phyloP scores from a whole-genome alignment of 179 eudicot genomes.

The Beta lomatogona region DNA sequence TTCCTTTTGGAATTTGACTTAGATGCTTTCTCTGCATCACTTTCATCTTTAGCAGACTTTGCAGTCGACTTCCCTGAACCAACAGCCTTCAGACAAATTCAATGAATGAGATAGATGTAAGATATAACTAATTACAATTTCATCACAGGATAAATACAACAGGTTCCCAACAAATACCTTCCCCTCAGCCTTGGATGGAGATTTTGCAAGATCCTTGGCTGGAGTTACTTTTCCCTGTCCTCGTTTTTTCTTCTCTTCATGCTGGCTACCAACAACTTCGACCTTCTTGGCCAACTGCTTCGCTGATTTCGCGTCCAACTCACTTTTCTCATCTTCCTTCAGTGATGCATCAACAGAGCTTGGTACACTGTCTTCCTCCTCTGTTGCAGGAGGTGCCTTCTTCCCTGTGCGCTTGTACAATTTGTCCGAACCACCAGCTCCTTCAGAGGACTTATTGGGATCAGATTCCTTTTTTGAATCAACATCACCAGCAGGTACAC shows the following conservation, averaged over 20 bases:
- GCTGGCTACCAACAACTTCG: conserved; percentile 33
- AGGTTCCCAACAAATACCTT: conserved; percentile 38
- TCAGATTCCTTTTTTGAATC: conserved; percentile 29
- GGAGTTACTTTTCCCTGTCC: conserved; percentile 43
- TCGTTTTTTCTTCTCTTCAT: conserved; percentile 44
- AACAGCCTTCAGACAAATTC: conserved; percentile 43
- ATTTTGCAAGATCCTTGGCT: conserved; percentile 39
- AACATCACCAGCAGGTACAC: conserved; percentile 30
- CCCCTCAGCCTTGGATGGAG: conserved; percentile 38
- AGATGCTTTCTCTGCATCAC: conserved; percentile 40
- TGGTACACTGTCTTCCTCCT: conserved; percentile 40
- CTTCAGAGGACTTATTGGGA: conserved; percentile 41
- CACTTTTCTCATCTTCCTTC: conserved; percentile 9
- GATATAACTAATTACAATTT: neutral
- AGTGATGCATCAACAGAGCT: conserved; percentile 35
- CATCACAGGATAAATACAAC: conserved; percentile 8
- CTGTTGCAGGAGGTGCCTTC: conserved; percentile 32
- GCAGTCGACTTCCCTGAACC: conserved; percentile 45
- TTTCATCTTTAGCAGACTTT: conserved; percentile 50
- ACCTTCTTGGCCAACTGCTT: conserved; percentile 14
- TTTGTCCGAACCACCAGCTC: conserved; percentile 35
- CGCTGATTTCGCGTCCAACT: conserved; percentile 3
- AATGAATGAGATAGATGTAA: neutral
- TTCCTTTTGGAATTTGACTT: conserved; percentile 60
- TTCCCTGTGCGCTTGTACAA: conserved; percentile 33